phyloP scores from a whole-genome alignment of 257 asterid genomes.

The Fraxinus pennsylvanica region DNA sequence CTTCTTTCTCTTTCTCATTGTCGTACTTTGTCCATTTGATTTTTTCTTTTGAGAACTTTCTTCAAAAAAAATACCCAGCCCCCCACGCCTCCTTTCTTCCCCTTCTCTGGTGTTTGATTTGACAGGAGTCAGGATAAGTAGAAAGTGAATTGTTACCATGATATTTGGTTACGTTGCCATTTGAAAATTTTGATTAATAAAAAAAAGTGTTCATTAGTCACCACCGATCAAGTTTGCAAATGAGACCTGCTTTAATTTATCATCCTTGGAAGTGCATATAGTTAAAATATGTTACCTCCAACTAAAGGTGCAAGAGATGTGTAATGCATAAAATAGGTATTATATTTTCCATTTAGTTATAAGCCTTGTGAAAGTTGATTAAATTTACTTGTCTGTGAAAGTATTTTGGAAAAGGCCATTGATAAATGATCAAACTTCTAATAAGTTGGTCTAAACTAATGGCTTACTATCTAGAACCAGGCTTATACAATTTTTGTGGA shows the following conservation, averaged over 20 bases:
- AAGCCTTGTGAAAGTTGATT: background rate
- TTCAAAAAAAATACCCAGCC: background rate
- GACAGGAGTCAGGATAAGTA: background rate
- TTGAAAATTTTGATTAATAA: too few relatives aligned
- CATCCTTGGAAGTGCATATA: background rate
- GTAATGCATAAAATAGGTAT: too few relatives aligned
- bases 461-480: background rate
- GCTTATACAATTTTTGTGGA: too few relatives aligned
- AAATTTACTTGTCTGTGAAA: background rate
- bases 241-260: background rate
- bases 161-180: background rate
- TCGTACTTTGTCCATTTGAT: too few relatives aligned
- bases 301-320: background rate
- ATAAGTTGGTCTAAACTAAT: background rate
- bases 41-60: too few relatives aligned
- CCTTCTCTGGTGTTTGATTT: background rate
- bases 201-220: background rate
- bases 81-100: too few relatives aligned
- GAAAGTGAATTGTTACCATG: background rate
- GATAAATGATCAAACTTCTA: too few relatives aligned
- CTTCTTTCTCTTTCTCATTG: too few relatives aligned
- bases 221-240: background rate
- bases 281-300: background rate
- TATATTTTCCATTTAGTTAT: too few relatives aligned
- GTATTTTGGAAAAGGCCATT: too few relatives aligned